phyloP scores from a whole-genome alignment of 1,139 yeast species.

The Diutina sp. region DNA sequence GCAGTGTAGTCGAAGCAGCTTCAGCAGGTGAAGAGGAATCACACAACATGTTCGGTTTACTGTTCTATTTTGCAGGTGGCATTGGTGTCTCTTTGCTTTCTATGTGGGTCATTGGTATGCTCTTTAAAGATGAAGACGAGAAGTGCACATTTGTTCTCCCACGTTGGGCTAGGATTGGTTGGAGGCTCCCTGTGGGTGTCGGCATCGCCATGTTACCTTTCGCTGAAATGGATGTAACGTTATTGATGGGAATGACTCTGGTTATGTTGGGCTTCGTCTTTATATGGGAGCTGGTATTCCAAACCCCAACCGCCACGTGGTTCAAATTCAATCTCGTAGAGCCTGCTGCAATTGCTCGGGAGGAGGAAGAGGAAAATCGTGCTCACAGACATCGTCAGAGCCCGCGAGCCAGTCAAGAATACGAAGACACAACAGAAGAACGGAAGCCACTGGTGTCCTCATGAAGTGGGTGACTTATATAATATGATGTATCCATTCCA shows the following conservation, averaged over 20 bases:
- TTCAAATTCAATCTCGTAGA: neutral
- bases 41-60: constrained; percentile 19
- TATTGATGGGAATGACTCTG: constrained; percentile 31
- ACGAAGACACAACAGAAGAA: neutral
- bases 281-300: constrained; percentile 21
- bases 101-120: constrained; percentile 20
- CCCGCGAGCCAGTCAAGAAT: neutral
- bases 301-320: constrained; percentile 11
- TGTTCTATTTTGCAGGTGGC: constrained; percentile 40
- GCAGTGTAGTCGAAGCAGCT: constrained; percentile 4
- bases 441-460: neutral
- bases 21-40: constrained; percentile 12
- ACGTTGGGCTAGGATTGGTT: constrained; percentile 15
- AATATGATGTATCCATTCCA: too few relatives aligned
- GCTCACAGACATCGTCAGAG: neutral
- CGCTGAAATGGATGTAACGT: constrained; percentile 29
- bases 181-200: constrained; percentile 26
- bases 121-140: neutral
- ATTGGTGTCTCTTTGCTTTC: constrained; percentile 25
- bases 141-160: neutral
- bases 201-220: constrained; percentile 30
- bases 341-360: neutral
- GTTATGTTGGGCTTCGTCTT: constrained; percentile 18
- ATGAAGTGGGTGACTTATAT: neutral
- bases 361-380: neutral